Evolutionary conservation across 1,284 basidiomycete genomes (phyloP).

Genomic region (Mycena citricolor): DNA sequence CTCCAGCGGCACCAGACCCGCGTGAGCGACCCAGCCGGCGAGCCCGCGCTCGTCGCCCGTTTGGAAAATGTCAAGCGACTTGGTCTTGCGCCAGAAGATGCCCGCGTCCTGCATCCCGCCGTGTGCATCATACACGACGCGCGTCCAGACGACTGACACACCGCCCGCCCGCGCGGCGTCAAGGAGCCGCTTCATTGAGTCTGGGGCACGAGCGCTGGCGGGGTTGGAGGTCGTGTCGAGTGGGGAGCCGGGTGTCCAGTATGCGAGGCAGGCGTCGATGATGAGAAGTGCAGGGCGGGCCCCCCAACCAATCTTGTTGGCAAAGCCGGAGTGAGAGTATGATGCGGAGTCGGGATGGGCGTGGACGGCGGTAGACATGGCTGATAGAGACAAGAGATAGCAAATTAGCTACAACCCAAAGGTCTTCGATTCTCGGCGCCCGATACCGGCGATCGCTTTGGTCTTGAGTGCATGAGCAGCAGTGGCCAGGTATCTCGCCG

Average conservation of each 20-base stretch:
- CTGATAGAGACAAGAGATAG: no score
- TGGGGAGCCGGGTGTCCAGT: constrained; percentile 19
- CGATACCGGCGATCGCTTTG: no score
- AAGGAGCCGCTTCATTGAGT: constrained; percentile 19
- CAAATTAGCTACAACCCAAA: no score
- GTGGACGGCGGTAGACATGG: not conserved
- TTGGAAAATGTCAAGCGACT: constrained; percentile 19
- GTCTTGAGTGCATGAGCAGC: no score
- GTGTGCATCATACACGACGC: constrained; percentile 20
- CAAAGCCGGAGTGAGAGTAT: constrained; percentile 13
- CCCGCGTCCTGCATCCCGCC: constrained; percentile 21
- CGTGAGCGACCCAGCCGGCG: constrained; percentile 9
- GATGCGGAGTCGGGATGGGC: constrained; percentile 2
- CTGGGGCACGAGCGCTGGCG: constrained; percentile 7
- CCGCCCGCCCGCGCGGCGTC: constrained; percentile 14
- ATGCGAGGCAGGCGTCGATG: constrained; percentile 23
- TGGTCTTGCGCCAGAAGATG: constrained; percentile 20
- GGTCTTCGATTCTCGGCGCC: no score
- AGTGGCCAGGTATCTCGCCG: no score
- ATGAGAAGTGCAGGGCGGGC: constrained; percentile 17
- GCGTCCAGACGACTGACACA: constrained; percentile 19
- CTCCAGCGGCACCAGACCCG: constrained; percentile 9
- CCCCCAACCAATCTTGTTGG: constrained; percentile 23
- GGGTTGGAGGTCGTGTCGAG: constrained; percentile 19
- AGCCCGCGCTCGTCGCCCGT: constrained; percentile 17